Percentiles rank a stretch among this genome's conserved stretches.
Conservation (phyloP, 1,284 basidiomycete genomes). For the Ceratobasidium sp. region DNA sequence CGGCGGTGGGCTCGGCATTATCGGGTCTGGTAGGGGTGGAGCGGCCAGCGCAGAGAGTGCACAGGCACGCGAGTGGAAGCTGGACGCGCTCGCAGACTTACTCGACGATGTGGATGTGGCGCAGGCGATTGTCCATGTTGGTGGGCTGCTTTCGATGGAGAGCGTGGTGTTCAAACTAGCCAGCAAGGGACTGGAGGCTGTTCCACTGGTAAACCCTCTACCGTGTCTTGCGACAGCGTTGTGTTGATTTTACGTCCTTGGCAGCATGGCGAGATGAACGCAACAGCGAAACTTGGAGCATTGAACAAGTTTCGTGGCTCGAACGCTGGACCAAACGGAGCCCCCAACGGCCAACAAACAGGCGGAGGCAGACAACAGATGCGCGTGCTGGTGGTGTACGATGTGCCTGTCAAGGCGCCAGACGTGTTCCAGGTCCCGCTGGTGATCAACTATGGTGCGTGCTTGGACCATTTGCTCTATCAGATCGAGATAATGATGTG, state of each 20-base stretch:
- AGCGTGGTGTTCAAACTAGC: conserved; percentile 90
- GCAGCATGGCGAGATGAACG: conserved; percentile 88
- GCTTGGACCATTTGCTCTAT: conserved; percentile 2
- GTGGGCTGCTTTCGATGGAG: conserved; percentile 85
- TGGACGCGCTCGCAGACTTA: conserved; percentile 93
- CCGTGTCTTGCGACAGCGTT: conserved; percentile 24
- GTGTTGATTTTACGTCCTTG: conserved; percentile 24
- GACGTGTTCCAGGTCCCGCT: conserved; percentile 91
- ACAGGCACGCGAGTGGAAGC: conserved; percentile 95
- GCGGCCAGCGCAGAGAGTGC: conserved; percentile 73
- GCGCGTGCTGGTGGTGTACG: conserved; percentile 86
- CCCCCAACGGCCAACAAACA: conserved; percentile 49
- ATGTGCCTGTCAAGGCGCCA: conserved; percentile 87
- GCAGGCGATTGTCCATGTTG: conserved; percentile 86
- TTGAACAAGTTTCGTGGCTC: conserved; percentile 79
- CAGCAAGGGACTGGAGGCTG: conserved; percentile 83
- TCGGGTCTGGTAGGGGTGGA: conserved; percentile 84
- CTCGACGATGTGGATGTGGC: conserved; percentile 87
- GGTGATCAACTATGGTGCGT: conserved; percentile 88
- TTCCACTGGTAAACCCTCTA: conserved; percentile 73
- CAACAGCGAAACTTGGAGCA: conserved; percentile 79
- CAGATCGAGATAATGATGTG: conserved; percentile 6
- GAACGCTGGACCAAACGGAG: conserved; percentile 53
- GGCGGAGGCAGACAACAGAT: conserved; percentile 49
- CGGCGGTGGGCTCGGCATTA: conserved; percentile 82